These are phyloP conservation scores for Huntiella moniliformis DNA, from an alignment of 2,329 filamentous ascomycete species.

Conservation along the genomic window DNA sequence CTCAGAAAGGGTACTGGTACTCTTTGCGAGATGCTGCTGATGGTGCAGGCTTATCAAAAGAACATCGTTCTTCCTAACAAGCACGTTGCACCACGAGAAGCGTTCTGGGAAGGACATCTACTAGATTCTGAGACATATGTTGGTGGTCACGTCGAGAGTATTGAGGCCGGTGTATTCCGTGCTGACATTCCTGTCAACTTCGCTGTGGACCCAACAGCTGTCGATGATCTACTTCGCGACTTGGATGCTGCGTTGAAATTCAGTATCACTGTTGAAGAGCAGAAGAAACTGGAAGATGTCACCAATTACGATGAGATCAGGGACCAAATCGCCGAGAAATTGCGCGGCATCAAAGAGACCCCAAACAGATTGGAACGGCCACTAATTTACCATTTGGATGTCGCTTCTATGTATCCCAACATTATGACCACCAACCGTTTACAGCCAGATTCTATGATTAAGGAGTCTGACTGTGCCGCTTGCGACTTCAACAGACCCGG, in stretches of 20 bases:
- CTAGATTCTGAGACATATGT: constrained; percentile 97
- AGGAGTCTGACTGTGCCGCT: constrained; percentile 86
- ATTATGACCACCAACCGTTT: constrained; percentile 99
- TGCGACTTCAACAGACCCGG: constrained; percentile 97
- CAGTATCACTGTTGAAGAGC: constrained; percentile 66
- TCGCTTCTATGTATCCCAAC: constrained; percentile 98
- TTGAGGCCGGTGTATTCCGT: constrained; percentile 91
- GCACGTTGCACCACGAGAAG: constrained; percentile 72
- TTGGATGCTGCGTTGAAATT: constrained; percentile 80
- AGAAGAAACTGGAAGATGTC: constrained; percentile 62
- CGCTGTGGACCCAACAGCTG: constrained; percentile 66
- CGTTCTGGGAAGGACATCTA: constrained; percentile 92
- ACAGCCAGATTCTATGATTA: constrained; percentile 97
- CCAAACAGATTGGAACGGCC: constrained; percentile 73
- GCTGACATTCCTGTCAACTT: constrained; percentile 93
- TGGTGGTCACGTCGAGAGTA: constrained; percentile 96
- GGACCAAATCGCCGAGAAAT: constrained; percentile 53
- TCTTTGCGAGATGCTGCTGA: constrained; percentile 96
- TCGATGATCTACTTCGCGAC: constrained; percentile 75
- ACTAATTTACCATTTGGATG: constrained; percentile 93
- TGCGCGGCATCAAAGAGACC: constrained; percentile 57
- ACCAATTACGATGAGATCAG: constrained; percentile 73
- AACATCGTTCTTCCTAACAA: constrained; percentile 92
- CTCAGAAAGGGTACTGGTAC: constrained; percentile 92
- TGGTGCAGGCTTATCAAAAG: constrained; percentile 92